A percentile compares a stretch with the other conserved stretches of the same genome.
These are phyloP conservation scores for Xylaria sp. DNA, from an alignment of 495 filamentous ascomycete species.

Conservation along the genomic window DNA sequence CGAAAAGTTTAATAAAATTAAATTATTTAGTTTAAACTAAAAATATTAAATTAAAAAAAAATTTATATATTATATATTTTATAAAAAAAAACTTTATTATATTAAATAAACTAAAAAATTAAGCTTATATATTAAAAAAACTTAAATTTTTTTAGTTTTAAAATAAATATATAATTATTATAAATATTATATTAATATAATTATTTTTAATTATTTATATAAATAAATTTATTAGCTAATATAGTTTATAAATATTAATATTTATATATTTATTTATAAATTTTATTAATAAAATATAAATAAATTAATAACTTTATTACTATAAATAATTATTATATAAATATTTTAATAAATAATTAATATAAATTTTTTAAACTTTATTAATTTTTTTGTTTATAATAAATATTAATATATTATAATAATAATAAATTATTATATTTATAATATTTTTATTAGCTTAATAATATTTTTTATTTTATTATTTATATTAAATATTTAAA, in stretches of 20 bases:
- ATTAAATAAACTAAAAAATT: neutral
- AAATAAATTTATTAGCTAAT: neutral
- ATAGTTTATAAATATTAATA: neutral
- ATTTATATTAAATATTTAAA: neutral
- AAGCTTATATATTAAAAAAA: neutral
- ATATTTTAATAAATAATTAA: neutral
- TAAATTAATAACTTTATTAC: neutral
- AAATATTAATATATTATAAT: neutral
- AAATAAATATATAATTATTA: constrained; percentile 7
- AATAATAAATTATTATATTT: neutral
- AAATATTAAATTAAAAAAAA: neutral
- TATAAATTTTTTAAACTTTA: neutral
- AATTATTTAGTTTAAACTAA: neutral
- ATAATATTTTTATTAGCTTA: constrained; percentile 9
- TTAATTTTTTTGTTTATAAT: neutral
- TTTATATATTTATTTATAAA: neutral
- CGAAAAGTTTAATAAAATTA: neutral
- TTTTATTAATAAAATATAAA: constrained; percentile 2
- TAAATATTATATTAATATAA: neutral
- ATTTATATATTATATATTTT: neutral
- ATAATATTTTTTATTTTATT: neutral
- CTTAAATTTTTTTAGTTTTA: neutral
- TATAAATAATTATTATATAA: neutral
- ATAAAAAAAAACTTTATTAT: no score
- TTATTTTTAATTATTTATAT: neutral